Evolutionary conservation across 1,284 basidiomycete genomes (phyloP).

Genomic region (Mixia osmundae): DNA sequence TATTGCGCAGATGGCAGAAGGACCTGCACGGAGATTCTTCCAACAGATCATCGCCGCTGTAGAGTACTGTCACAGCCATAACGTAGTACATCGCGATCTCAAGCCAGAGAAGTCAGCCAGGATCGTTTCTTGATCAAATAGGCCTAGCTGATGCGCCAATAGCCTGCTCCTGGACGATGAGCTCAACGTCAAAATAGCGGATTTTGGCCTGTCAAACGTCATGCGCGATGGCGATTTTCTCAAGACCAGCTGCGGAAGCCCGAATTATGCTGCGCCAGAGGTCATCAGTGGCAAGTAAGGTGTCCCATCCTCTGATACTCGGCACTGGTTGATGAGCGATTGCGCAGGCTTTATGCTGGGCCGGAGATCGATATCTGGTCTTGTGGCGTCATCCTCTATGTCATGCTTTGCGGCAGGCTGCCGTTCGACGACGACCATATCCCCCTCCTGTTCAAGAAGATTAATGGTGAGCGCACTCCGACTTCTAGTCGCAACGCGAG

Average conservation of each 20-base stretch:
- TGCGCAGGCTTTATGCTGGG: conserved; percentile 48
- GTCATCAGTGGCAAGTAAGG: conserved; percentile 59
- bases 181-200: conserved; percentile 64
- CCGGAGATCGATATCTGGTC: conserved; percentile 98
- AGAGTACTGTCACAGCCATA: conserved; percentile 78
- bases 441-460: conserved; percentile 71
- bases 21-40: conserved; percentile 68
- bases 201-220: conserved; percentile 81
- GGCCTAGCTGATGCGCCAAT: background rate
- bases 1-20: conserved; percentile 45
- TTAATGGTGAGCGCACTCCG: conserved; percentile 40
- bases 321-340: background rate
- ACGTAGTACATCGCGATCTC: conserved; percentile 83
- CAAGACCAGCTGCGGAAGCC: conserved; percentile 81
- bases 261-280: conserved; percentile 88
- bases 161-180: conserved; percentile 29
- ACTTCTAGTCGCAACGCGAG: background rate
- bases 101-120: conserved; percentile 70
- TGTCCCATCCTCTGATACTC: background rate
- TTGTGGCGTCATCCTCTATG: conserved; percentile 82
- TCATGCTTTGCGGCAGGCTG: conserved; percentile 72
- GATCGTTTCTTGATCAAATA: background rate
- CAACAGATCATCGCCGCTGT: conserved; percentile 90
- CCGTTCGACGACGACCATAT: conserved; percentile 93
- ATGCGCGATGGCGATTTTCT: conserved; percentile 87